Evolutionary conservation across 306 rosid genomes (phyloP), one percentile per base, ranked within the genome.

Genomic region (Cyamopsis tetragonoloba): DNA sequence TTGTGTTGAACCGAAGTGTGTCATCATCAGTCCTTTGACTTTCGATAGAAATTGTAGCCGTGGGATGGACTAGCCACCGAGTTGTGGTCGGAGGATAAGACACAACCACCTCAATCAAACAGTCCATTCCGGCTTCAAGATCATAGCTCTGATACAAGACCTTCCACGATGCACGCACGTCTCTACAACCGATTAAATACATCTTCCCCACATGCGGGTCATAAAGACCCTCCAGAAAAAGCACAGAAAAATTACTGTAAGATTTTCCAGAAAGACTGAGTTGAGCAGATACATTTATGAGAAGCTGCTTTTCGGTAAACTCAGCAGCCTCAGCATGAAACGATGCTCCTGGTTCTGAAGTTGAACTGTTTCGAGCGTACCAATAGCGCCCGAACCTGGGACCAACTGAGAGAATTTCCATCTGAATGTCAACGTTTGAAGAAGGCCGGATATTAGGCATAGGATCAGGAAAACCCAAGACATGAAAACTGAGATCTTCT

Each of bases 131-230:
- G 42, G 83, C 82, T 71, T 93, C 90, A 51, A 89, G 91, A 81
- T 86, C 89, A 80, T 72, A 77, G 82, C 93, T 84, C 22, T 81
- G 84, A 23, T 60, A 74, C 37, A 89, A 75, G 58, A 88, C 77
- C 56, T 83, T 71, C 97, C 98, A 84, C 0, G 96, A 86, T 32
- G 93, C 89, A 63, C 89, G 78, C 67, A 88, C 87, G 35, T 88
- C 96, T 74, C 96, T 83, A 79, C 98, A 93, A 46, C 96, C 97
- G 55, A 93, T 72, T 57, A 93, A 81, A 81, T 89, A 93, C 96
- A 88, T 86, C 72, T 84, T 80, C 31, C 97, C 96, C 37, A 80
- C 88, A 38, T 55, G 95, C 38, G 88, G 96, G 30, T 93, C 95
- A 64, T 89, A 89, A 58, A 88, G 77, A 60, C 98, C 98, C 76